Base-by-base conservation (phyloP, 2,329 filamentous ascomycete species). In the Paraconiothyrium brasiliense region DNA sequence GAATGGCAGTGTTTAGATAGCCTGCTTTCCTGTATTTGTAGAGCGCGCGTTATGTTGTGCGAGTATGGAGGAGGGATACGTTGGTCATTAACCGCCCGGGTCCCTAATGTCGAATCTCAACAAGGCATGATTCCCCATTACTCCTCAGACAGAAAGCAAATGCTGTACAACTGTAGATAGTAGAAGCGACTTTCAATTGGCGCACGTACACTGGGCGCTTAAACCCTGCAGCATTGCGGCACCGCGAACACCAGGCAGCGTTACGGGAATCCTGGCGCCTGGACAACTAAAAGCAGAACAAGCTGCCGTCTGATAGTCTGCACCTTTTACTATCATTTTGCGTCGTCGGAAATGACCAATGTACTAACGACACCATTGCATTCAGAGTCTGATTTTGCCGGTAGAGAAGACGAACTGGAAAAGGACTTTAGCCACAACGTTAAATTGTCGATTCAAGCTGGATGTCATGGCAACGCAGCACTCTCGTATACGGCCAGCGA, bases 1-100 rank as follows among this genome's bases (percentile, higher is more conserved):
- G 32, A 71, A 69, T 62, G 69, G 69, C 22, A 73, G 66, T 69
- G 72, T 73, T 30, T 4, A 30, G 6, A 4, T 30, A 30, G 27
- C 20, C 20, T 20, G 20, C 20, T 20, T 20, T 20, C 20, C 20
- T 20, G 20, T 1, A 20, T 20, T n/a, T n/a, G n/a, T n/a, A n/a
- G n/a, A n/a, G n/a, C n/a, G n/a, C n/a, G n/a, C n/a, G n/a, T n/a
- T n/a, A n/a, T n/a, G n/a, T n/a, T n/a, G n/a, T n/a, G 1, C 20
- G 20, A 20, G 20, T 20, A 20, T 20, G 20, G 1, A 1, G 20
- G 20, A 20, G 20, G 20, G 20, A 20, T 1, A 20, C 20, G 20
- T 20, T 20, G 1, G 20, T 20, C 1, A 20, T 20, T 20, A 20
- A 20, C 20, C 20, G 20, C 1, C 20, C 20, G 20, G 20, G 20